phyloP scores from a whole-genome alignment of 83 land plant species.

The Larix sibirica region DNA sequence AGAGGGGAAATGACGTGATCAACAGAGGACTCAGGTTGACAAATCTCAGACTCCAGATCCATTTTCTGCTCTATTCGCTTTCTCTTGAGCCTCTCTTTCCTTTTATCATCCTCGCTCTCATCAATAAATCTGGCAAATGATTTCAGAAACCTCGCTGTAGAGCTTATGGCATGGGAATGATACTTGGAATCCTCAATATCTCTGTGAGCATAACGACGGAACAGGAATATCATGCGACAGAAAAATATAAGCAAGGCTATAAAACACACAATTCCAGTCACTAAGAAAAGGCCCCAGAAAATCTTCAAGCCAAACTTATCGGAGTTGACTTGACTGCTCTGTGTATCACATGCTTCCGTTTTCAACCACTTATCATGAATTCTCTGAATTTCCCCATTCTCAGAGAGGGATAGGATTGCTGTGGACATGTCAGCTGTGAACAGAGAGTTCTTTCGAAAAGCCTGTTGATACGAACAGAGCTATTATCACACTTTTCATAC shows the following conservation, averaged over 20 bases:
- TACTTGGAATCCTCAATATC: neutral
- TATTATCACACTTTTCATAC: neutral
- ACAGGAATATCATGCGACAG: conserved; percentile 18
- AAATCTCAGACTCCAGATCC: no score
- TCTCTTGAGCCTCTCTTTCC: neutral
- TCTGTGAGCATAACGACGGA: conserved; percentile 14
- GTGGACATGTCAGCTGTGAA: conserved; percentile 57
- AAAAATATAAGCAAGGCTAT: neutral
- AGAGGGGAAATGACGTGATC: no score
- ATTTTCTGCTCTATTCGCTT: neutral
- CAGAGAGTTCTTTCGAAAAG: conserved; percentile 50
- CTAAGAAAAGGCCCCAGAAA: conserved; percentile 8
- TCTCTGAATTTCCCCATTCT: conserved; percentile 60
- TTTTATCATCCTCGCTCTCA: conserved; percentile 30
- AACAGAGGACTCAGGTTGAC: no score
- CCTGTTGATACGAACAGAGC: conserved; percentile 12
- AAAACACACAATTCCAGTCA: conserved; percentile 21
- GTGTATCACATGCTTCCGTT: conserved; percentile 30
- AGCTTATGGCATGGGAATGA: neutral
- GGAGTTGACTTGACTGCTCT: conserved; percentile 14
- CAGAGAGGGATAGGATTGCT: conserved; percentile 49
- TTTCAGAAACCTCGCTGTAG: conserved; percentile 22
- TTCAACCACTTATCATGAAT: conserved; percentile 59
- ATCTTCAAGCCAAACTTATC: conserved; percentile 25
- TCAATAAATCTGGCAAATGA: conserved; percentile 43